Evolutionary conservation across 345 rosid genomes (phyloP).

Genomic region (Eucalyptus marginata): DNA sequence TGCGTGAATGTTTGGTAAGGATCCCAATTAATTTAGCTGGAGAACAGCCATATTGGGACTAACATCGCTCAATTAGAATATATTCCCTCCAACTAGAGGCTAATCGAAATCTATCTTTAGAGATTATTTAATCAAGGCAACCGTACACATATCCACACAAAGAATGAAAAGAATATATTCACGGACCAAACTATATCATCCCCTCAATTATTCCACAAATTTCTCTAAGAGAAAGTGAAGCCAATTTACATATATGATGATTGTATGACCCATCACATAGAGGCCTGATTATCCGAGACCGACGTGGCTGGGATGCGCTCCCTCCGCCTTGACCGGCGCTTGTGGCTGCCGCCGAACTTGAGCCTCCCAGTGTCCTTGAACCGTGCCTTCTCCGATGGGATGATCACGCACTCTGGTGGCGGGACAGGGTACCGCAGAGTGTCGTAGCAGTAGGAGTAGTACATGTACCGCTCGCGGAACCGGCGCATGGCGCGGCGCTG

Average conservation of each 20-base stretch:
- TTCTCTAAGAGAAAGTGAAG: background rate
- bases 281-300: background rate
- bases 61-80: background rate
- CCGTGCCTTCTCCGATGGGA: constrained; percentile 33
- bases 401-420: constrained; percentile 57
- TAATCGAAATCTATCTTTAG: background rate
- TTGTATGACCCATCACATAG: background rate
- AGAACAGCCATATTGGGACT: background rate
- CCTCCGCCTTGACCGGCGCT: background rate
- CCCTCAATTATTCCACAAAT: background rate
- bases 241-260: background rate
- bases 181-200: background rate
- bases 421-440: constrained; percentile 39
- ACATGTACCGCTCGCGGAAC: constrained; percentile 67
- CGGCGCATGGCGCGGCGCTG: constrained; percentile 45
- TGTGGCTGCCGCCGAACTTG: constrained; percentile 42
- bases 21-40: background rate
- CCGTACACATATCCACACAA: background rate
- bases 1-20: background rate
- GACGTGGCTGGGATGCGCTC: background rate
- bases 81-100: background rate
- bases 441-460: constrained; percentile 87
- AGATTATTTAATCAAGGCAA: background rate
- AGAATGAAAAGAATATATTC: background rate
- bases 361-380: constrained; percentile 60